A percentile compares a stretch with the other conserved stretches of the same genome.
These are phyloP conservation scores for Hericium coralloides DNA, from an alignment of 768 basidiomycete genomes.

Conservation along the genomic window DNA sequence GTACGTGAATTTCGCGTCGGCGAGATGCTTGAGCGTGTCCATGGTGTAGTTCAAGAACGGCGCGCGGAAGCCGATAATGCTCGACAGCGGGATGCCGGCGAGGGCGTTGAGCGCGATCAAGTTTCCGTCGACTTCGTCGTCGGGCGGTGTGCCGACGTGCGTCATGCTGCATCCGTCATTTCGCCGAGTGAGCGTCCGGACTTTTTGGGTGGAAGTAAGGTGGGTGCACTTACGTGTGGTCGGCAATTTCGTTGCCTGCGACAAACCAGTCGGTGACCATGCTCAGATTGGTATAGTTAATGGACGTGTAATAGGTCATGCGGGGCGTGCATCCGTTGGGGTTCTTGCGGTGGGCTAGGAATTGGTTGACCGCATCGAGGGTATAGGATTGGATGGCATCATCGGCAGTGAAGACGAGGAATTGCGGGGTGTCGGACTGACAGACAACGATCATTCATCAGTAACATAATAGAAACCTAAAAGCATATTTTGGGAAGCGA, in stretches of 20 bases:
- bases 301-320: constrained; percentile 70
- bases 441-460: neutral
- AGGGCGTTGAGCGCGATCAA: constrained; percentile 72
- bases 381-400: constrained; percentile 76
- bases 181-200: too few species aligned
- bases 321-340: constrained; percentile 69
- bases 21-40: constrained; percentile 52
- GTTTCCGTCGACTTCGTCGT: constrained; percentile 69
- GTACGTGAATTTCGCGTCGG: constrained; percentile 54
- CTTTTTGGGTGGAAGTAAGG: neutral
- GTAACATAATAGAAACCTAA: neutral
- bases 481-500: neutral
- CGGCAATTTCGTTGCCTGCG: constrained; percentile 77
- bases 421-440: constrained; percentile 52
- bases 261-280: constrained; percentile 76
- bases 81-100: constrained; percentile 60
- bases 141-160: constrained; percentile 54
- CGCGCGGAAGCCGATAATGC: constrained; percentile 68
- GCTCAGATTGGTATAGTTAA: constrained; percentile 69
- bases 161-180: constrained; percentile 47
- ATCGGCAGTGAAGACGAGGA: constrained; percentile 68
- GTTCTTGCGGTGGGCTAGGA: constrained; percentile 65
- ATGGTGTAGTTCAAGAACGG: constrained; percentile 61
- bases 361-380: constrained; percentile 62
- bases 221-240: constrained; percentile 49